A percentile compares a stretch with the other conserved stretches of the same genome.
These are phyloP conservation scores for Glebionis coronaria DNA, from an alignment of 129 eudicot species.

Conservation along the genomic window DNA sequence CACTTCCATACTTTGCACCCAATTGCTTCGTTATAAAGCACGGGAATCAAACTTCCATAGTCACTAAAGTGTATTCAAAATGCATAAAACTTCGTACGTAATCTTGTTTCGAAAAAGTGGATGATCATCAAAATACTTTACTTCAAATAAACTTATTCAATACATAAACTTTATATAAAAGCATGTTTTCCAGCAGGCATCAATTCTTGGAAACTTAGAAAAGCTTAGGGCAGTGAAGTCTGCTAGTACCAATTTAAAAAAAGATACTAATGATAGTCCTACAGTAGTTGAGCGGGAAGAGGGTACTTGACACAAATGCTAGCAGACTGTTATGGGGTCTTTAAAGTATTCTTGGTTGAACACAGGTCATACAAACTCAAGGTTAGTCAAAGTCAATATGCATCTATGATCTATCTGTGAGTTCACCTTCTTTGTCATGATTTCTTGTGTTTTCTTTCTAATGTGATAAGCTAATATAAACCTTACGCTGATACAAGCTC, in stretches of 20 bases:
- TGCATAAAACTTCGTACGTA: too few relatives aligned
- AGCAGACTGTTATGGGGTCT: conserved; percentile 87
- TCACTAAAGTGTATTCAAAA: too few relatives aligned
- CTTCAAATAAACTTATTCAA: too few relatives aligned
- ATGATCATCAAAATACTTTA: too few relatives aligned
- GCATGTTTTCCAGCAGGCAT: conserved; percentile 95
- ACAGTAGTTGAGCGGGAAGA: conserved; percentile 93
- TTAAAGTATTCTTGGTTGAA: conserved; percentile 77
- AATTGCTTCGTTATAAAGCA: too few relatives aligned
- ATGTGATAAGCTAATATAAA: conserved; percentile 2
- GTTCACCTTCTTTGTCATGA: too few relatives aligned
- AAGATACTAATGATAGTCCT: conserved; percentile 35
- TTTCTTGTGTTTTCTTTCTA: neutral
- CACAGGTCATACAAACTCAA: conserved; percentile 89
- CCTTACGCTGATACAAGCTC: conserved; percentile 93
- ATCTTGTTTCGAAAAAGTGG: too few relatives aligned
- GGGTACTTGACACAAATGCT: conserved; percentile 97
- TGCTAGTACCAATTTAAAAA: conserved; percentile 12
- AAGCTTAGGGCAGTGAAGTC: conserved; percentile 55
- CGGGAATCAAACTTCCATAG: too few relatives aligned
- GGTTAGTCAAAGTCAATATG: conserved; percentile 28
- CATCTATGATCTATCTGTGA: too few relatives aligned
- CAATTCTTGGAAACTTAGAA: conserved; percentile 93
- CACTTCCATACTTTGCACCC: too few relatives aligned
- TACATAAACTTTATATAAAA: too few relatives aligned